Percentiles rank a stretch among this genome's conserved stretches.
Evolutionary conservation across 441 rosid genomes (phyloP).

Genomic region (Adansonia grandidieri): DNA sequence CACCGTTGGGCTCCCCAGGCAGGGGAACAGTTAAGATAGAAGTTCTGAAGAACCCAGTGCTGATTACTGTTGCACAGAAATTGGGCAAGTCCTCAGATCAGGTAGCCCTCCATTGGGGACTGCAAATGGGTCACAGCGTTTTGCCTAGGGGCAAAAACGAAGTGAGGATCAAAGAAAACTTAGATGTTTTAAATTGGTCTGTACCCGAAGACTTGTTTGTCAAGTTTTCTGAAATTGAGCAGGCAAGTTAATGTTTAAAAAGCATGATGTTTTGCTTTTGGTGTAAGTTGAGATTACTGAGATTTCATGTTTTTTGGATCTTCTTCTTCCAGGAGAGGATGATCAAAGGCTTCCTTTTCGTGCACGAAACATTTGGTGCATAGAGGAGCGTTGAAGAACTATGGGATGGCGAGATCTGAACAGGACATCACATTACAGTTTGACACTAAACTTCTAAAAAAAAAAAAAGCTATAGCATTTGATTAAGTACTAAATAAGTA

Average conservation of each 20-base stretch:
- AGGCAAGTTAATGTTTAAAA: neutral
- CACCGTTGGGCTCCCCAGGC: slow-evolving; percentile 58
- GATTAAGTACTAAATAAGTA: neutral
- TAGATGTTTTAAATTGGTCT: neutral
- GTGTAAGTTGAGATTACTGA: neutral
- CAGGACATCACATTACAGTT: neutral
- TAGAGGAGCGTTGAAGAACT: slow-evolving; percentile 52
- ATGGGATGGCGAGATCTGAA: slow-evolving; percentile 52
- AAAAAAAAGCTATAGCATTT: too few relatives aligned
- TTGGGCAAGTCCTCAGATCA: slow-evolving; percentile 53
- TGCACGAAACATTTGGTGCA: slow-evolving; percentile 42
- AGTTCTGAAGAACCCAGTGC: slow-evolving; percentile 46
- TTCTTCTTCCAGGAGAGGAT: slow-evolving; percentile 42
- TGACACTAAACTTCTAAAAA: too few relatives aligned
- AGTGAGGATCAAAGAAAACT: slow-evolving; percentile 4
- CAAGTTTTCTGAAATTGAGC: slow-evolving; percentile 6
- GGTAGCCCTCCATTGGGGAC: slow-evolving; percentile 57
- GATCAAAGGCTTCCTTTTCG: slow-evolving; percentile 33
- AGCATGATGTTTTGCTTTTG: neutral
- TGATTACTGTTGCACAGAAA: slow-evolving; percentile 42
- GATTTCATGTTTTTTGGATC: neutral
- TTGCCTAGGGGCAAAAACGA: slow-evolving; percentile 31
- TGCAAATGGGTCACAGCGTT: slow-evolving; percentile 59
- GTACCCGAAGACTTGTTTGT: slow-evolving; percentile 15
- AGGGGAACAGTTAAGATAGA: slow-evolving; percentile 31